Conservation (phyloP, 139 green algal genomes). For the Micractinium conductrix region DNA sequence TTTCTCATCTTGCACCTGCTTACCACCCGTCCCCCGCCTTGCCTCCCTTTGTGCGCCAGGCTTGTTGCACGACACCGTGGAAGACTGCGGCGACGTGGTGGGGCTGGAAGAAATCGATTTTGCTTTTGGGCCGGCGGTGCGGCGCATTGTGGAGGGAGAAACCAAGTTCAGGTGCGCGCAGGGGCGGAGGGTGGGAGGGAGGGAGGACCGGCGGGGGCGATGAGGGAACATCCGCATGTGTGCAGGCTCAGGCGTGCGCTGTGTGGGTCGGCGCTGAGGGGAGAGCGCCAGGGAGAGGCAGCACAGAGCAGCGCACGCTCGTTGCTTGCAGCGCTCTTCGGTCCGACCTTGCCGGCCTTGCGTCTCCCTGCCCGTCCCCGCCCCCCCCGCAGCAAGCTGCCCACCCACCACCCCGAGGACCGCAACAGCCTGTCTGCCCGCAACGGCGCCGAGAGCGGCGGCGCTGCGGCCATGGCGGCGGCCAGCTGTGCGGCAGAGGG, state of each 20-base stretch:
- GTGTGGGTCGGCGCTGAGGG: too few species aligned
- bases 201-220: too few species aligned
- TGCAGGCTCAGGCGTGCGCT: too few species aligned
- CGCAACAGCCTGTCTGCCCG: constrained; percentile 24
- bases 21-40: not conserved
- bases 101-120: constrained; percentile 83
- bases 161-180: constrained; percentile 74
- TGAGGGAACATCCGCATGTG: not conserved
- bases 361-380: not conserved
- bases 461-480: not conserved
- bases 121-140: constrained; percentile 74
- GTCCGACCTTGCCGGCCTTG: not conserved
- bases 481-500: not conserved
- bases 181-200: too few species aligned
- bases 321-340: too few species aligned
- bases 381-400: constrained; percentile 39
- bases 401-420: constrained; percentile 31
- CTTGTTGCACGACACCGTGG: constrained; percentile 93
- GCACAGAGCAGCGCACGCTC: not conserved
- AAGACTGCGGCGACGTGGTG: constrained; percentile 82
- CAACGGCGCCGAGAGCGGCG: not conserved
- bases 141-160: constrained; percentile 91
- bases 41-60: constrained; percentile 43
- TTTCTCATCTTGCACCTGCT: not conserved
- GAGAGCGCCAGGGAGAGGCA: too few species aligned